Evolutionary conservation across 768 basidiomycete species (phyloP).

Genomic region (Boletus huronensis): DNA sequence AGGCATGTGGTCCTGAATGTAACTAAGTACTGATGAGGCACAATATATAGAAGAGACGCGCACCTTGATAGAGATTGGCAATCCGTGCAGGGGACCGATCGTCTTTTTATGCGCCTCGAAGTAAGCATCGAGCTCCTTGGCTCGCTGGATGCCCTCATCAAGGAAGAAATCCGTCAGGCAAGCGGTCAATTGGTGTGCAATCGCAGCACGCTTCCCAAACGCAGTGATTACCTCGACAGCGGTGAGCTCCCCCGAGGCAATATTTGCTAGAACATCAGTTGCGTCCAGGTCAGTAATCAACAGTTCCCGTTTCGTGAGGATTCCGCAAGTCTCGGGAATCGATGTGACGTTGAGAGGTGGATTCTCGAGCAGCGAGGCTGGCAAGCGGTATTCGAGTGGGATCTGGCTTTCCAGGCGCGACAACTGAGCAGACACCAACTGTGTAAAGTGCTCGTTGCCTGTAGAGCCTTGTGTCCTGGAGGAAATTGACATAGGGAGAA

Average conservation of each 20-base stretch:
- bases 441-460: constrained; percentile 19
- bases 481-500: constrained; percentile 16
- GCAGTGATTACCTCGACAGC: constrained; percentile 41
- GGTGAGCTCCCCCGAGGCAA: constrained; percentile 30
- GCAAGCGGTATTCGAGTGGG: constrained; percentile 17
- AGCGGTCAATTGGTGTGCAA: constrained; percentile 45
- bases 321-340: constrained; percentile 31
- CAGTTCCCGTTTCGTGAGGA: constrained; percentile 31
- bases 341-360: constrained; percentile 32
- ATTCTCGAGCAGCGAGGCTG: constrained; percentile 13
- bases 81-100: constrained; percentile 42
- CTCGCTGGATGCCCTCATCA: constrained; percentile 38
- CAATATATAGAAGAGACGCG: too few relatives aligned
- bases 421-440: constrained; percentile 15
- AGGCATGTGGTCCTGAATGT: constrained; percentile 36
- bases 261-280: constrained; percentile 29
- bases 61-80: constrained; percentile 41
- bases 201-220: constrained; percentile 47
- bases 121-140: constrained; percentile 41
- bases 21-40: too few relatives aligned
- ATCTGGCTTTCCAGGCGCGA: constrained; percentile 23
- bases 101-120: constrained; percentile 37
- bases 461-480: constrained; percentile 20
- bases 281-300: constrained; percentile 37
- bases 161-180: constrained; percentile 45